Conservation (phyloP, 2,329 filamentous ascomycete species). For the Chaetomium sp. region DNA sequence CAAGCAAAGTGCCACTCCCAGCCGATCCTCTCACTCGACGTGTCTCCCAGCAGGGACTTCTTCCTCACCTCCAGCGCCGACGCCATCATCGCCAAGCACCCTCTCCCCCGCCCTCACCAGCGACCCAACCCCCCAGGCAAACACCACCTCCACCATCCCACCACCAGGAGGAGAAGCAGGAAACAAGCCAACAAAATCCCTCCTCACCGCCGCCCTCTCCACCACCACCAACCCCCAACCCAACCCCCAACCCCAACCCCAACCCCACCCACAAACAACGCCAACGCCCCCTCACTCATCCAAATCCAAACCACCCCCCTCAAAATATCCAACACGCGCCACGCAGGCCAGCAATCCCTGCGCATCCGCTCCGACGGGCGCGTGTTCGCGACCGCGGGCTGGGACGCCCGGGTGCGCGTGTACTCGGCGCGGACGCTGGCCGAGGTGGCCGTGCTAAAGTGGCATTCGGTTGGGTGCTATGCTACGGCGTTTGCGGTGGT, state of each 20-base stretch:
- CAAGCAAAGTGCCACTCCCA: constrained; percentile 70
- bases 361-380: constrained; percentile 75
- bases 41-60: constrained; percentile 52
- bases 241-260: constrained; percentile 24
- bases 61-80: constrained; percentile 86
- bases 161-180: neutral
- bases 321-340: constrained; percentile 73
- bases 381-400: constrained; percentile 87
- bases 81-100: constrained; percentile 74
- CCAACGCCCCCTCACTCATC: no score
- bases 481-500: constrained; percentile 70
- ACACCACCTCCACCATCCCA: constrained; percentile 14
- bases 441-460: constrained; percentile 89
- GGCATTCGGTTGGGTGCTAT: constrained; percentile 89
- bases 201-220: constrained; percentile 39
- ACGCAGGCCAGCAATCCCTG: constrained; percentile 86
- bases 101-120: constrained; percentile 51
- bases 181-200: constrained; percentile 27
- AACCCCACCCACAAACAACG: constrained; percentile 1
- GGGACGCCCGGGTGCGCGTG: constrained; percentile 80
- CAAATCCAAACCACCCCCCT: constrained; percentile 46
- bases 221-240: constrained; percentile 12
- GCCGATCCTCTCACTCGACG: constrained; percentile 74
- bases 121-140: neutral
- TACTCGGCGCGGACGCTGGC: constrained; percentile 80